Base-by-base conservation (phyloP, 2,329 filamentous ascomycete species). In the Colletotrichum eleusines region DNA sequence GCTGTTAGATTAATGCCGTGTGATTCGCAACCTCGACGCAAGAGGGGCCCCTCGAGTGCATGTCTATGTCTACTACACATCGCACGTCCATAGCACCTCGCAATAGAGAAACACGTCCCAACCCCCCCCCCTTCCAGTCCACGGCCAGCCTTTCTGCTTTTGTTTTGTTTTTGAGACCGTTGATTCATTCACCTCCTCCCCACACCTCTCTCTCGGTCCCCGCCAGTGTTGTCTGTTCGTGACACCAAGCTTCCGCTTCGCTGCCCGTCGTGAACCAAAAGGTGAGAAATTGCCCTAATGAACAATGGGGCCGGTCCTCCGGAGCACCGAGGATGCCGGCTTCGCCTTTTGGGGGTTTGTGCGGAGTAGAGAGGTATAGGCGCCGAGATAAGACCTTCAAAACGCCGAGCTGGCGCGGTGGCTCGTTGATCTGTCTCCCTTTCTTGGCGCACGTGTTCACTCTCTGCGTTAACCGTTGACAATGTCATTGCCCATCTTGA, bases 171-270 rank as follows among this genome's bases (percentile, higher is more conserved):
- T 53, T 33, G 50, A 2, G 42, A 69, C 54, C 66, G 62, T 60
- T 44, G 31, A 66, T 59, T 46, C 66, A 28, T 54, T 53, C 46
- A 26, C n/a, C 23, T 23, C 40, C 23, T 16, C 14, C 23, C 23
- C 48, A 50, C 40, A 40, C 40, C 40, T 5, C 40, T 8, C 4
- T n/a, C 18, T 20, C 18, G 42, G 18, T 6, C 14, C 26, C 9
- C 18, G 50, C 18, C 28, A 6, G 23, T 31, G 44, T 11, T 11
- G 63, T 59, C 54, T 7, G 31, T 33, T 33, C 31, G 66, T 53
- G 53, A 54, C 65, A 59, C 44, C 46, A 66, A 54, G 61, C 54
- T 58, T 53, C 38, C 33, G 53, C 35, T 35, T 64, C 40, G 51
- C 23, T 26, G 62, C 38, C 9, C 8, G 50, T 46, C 23, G 26